Conservation (phyloP, 345 rosid species). For the Ceriops tagal region DNA sequence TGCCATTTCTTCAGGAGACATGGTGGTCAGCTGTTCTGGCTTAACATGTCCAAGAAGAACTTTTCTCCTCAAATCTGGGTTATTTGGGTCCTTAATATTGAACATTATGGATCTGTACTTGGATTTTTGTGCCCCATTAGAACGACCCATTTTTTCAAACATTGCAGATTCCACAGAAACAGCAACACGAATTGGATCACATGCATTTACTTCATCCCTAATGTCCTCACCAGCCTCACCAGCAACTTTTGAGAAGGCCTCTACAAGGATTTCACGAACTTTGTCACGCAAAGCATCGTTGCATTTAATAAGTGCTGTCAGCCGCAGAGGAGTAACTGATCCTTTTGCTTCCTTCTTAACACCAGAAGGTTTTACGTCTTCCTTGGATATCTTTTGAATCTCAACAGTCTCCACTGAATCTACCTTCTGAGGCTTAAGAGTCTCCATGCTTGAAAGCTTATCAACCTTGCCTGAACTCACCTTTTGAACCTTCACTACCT, state of each 20-base stretch:
- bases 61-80: slow-evolving; percentile 88
- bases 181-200: slow-evolving; percentile 84
- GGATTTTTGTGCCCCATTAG: slow-evolving; percentile 76
- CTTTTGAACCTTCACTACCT: slow-evolving; percentile 46
- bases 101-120: slow-evolving; percentile 95
- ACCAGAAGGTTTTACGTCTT: slow-evolving; percentile 36
- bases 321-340: slow-evolving; percentile 51
- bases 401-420: slow-evolving; percentile 28
- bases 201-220: slow-evolving; percentile 47
- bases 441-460: slow-evolving; percentile 28
- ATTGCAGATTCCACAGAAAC: slow-evolving; percentile 76
- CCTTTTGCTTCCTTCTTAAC: slow-evolving; percentile 42
- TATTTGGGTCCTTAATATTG: slow-evolving; percentile 81
- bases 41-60: slow-evolving; percentile 81
- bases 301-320: slow-evolving; percentile 60
- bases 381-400: slow-evolving; percentile 36
- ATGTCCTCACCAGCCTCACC: slow-evolving; percentile 56
- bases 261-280: slow-evolving; percentile 68
- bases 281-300: slow-evolving; percentile 84
- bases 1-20: slow-evolving; percentile 93
- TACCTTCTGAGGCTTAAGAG: slow-evolving; percentile 40
- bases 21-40: slow-evolving; percentile 66
- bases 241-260: slow-evolving; percentile 71
- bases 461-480: slow-evolving; percentile 35
- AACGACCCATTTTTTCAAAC: slow-evolving; percentile 79